A percentile compares a stretch with the other conserved stretches of the same genome.
phyloP scores from a whole-genome alignment of 1,284 basidiomycete genomes.

The Leccinum fallax region DNA sequence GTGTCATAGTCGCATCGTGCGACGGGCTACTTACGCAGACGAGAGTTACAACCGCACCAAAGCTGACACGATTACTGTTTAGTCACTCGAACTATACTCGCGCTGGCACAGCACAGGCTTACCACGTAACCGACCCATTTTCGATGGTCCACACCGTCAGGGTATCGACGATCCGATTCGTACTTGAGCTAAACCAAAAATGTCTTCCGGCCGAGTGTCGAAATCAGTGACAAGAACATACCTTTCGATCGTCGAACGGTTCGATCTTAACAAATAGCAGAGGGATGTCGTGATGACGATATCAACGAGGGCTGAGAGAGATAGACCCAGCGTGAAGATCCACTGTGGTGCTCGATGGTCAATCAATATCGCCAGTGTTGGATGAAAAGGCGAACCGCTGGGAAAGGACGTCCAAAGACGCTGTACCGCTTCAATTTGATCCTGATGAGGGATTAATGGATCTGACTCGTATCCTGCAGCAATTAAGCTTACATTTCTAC shows the following conservation, averaged over 20 bases:
- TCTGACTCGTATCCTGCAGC: background rate
- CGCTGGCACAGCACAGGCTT: constrained; percentile 2
- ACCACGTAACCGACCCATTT: constrained; percentile 51
- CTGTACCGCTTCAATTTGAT: constrained; percentile 17
- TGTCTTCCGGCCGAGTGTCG: background rate
- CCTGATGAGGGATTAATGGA: constrained; percentile 6
- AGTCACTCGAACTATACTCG: background rate
- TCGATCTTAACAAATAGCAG: constrained; percentile 44
- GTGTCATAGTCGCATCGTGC: background rate
- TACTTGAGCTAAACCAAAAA: constrained; percentile 29
- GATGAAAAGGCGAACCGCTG: constrained; percentile 10
- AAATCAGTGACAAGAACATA: constrained; percentile 16
- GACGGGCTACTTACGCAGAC: constrained; percentile 40
- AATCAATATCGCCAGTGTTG: background rate
- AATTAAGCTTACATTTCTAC: constrained; percentile 24
- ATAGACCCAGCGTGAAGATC: constrained; percentile 54
- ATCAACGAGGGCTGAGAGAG: constrained; percentile 49
- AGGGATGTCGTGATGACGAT: constrained; percentile 49
- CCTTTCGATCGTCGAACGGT: constrained; percentile 40
- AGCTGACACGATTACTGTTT: constrained; percentile 26
- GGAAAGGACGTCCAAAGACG: constrained; percentile 15
- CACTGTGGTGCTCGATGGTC: constrained; percentile 37
- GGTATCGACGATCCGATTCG: constrained; percentile 48
- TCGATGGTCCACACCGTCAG: constrained; percentile 53
- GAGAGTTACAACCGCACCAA: constrained; percentile 42